Evolutionary conservation across 805 yeast genomes (phyloP).

Genomic region (Lachancea meyersii): DNA sequence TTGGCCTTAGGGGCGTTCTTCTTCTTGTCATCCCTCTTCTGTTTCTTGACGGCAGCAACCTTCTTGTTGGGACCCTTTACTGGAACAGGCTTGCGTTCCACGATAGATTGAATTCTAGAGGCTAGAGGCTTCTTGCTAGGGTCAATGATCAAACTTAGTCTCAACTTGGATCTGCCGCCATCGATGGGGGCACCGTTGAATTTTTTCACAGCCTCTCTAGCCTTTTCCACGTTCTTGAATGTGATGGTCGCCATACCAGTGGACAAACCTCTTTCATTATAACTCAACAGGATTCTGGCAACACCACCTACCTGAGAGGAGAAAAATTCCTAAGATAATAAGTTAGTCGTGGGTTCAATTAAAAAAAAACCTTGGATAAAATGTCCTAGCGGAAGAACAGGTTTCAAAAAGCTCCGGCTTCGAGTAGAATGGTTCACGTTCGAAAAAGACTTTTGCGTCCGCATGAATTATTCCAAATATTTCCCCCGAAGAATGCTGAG

Average conservation of each 20-base stretch:
- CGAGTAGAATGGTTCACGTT: neutral
- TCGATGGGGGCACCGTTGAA: constrained; percentile 94
- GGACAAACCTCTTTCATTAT: constrained; percentile 83
- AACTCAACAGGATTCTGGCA: constrained; percentile 59
- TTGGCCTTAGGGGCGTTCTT: constrained; percentile 20
- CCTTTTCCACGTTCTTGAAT: constrained; percentile 63
- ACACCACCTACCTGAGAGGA: constrained; percentile 84
- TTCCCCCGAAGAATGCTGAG: too few species aligned
- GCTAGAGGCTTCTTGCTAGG: constrained; percentile 72
- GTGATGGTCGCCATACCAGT: constrained; percentile 87
- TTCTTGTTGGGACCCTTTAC: constrained; percentile 30
- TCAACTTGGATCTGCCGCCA: constrained; percentile 71
- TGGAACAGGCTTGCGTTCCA: constrained; percentile 15
- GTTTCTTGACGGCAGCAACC: constrained; percentile 33
- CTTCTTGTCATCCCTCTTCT: constrained; percentile 32
- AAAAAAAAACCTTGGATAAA: neutral
- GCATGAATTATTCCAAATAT: too few species aligned
- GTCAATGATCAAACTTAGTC: constrained; percentile 75
- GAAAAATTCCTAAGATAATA: constrained; percentile 69
- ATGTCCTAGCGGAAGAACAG: constrained; percentile 3
- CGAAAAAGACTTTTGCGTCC: too few species aligned
- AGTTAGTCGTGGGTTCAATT: constrained; percentile 14
- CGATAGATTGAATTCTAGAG: constrained; percentile 56
- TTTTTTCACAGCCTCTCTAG: constrained; percentile 70
- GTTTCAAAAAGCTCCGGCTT: neutral